phyloP scores from a whole-genome alignment of 768 basidiomycete genomes.

The Epithele typhae region DNA sequence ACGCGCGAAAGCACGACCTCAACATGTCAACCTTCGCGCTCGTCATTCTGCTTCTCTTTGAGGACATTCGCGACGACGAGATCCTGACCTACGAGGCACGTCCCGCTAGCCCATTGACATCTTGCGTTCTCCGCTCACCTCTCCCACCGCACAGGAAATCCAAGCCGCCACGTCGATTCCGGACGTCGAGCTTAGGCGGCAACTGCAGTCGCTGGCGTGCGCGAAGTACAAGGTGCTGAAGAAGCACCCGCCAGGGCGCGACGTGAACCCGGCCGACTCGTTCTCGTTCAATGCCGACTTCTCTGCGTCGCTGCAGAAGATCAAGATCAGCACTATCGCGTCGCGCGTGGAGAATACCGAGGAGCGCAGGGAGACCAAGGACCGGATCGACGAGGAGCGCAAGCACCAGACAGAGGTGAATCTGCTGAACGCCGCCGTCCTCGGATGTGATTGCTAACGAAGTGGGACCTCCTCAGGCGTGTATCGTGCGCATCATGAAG shows the following conservation, averaged over 20 bases:
- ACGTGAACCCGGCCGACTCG: constrained; percentile 67
- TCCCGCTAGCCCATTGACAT: not conserved
- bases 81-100: constrained; percentile 73
- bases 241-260: constrained; percentile 86
- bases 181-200: constrained; percentile 79
- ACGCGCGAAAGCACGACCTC: constrained; percentile 74
- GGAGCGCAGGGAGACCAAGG: constrained; percentile 87
- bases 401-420: constrained; percentile 84
- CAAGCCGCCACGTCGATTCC: constrained; percentile 69
- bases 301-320: constrained; percentile 74
- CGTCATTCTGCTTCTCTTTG: constrained; percentile 85
- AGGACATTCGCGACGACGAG: constrained; percentile 62
- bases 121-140: not conserved
- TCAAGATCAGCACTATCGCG: constrained; percentile 90
- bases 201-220: constrained; percentile 93
- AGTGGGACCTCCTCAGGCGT: constrained; percentile 77
- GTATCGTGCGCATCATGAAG: constrained; percentile 97
- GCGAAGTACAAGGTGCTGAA: constrained; percentile 90
- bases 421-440: constrained; percentile 5
- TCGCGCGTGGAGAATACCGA: constrained; percentile 82
- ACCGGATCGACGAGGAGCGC: constrained; percentile 88
- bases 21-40: constrained; percentile 90
- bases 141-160: constrained; percentile 63
- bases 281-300: constrained; percentile 91
- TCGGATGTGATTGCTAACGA: not conserved